Conservation (phyloP, 2,329 filamentous ascomycete genomes). For the Berkeleyomyces rouxiae region DNA sequence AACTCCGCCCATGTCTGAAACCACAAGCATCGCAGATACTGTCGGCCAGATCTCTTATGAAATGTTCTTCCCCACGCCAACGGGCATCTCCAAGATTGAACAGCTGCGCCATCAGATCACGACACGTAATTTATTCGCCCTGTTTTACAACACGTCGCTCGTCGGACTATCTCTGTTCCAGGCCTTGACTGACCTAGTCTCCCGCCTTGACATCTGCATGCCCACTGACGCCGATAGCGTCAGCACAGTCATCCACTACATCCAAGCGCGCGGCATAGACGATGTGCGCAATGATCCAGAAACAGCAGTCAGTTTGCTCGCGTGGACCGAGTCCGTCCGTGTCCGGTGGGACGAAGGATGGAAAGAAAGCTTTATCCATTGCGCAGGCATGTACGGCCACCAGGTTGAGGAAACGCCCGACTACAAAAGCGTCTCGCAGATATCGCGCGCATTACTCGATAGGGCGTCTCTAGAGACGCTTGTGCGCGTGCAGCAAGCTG, state of each 20-base stretch:
- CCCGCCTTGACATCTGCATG: slow-evolving; percentile 42
- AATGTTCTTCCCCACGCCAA: slow-evolving; percentile 44
- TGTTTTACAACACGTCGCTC: slow-evolving; percentile 46
- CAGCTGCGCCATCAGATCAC: slow-evolving; percentile 44
- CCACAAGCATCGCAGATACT: slow-evolving; percentile 29
- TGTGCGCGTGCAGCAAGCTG: slow-evolving; percentile 43
- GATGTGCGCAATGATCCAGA: slow-evolving; percentile 46
- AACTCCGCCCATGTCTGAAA: slow-evolving; percentile 23
- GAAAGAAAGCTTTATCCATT: slow-evolving; percentile 50
- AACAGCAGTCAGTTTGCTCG: slow-evolving; percentile 42
- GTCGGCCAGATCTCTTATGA: slow-evolving; percentile 43
- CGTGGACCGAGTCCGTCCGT: slow-evolving; percentile 46
- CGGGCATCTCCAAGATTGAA: slow-evolving; percentile 29
- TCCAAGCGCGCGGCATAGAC: slow-evolving; percentile 42
- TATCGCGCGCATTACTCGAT: slow-evolving; percentile 46
- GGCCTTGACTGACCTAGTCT: slow-evolving; percentile 44
- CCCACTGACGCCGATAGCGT: slow-evolving; percentile 39
- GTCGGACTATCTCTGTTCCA: slow-evolving; percentile 48
- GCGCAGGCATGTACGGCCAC: slow-evolving; percentile 41
- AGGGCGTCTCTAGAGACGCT: slow-evolving; percentile 44
- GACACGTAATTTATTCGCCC: slow-evolving; percentile 51
- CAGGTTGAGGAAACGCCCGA: slow-evolving; percentile 36
- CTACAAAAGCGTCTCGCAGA: slow-evolving; percentile 40
- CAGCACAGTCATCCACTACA: slow-evolving; percentile 42
- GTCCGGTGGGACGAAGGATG: slow-evolving; percentile 52